phyloP scores from a whole-genome alignment of 2,329 filamentous ascomycete species.

The Pleurostoma richardsiae region DNA sequence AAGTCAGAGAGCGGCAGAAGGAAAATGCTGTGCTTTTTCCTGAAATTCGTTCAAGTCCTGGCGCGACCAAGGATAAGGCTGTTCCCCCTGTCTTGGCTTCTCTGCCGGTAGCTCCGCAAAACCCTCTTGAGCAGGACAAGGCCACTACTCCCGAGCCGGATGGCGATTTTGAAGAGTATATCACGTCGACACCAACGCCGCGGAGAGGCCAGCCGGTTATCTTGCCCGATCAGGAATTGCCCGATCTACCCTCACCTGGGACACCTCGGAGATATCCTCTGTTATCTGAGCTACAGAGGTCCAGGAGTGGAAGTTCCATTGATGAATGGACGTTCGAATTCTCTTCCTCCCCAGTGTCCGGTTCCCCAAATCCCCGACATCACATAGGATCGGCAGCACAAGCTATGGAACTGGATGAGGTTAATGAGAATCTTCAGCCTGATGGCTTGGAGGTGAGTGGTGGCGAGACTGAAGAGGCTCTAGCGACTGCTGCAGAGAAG shows the following conservation, averaged over 20 bases:
- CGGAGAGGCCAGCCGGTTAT: constrained; percentile 46
- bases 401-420: constrained; percentile 11
- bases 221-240: constrained; percentile 40
- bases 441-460: constrained; percentile 8
- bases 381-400: constrained; percentile 16
- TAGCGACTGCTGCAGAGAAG: neutral
- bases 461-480: neutral
- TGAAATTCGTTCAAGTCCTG: constrained; percentile 55
- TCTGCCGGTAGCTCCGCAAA: constrained; percentile 2
- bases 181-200: constrained; percentile 57
- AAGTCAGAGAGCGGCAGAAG: constrained; percentile 69
- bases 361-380: constrained; percentile 37
- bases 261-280: constrained; percentile 48
- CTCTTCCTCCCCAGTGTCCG: constrained; percentile 49
- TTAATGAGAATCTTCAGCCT: constrained; percentile 11
- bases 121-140: constrained; percentile 10
- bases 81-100: constrained; percentile 1
- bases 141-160: constrained; percentile 41
- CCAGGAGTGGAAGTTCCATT: constrained; percentile 31
- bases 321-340: constrained; percentile 42
- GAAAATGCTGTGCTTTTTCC: constrained; percentile 64
- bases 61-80: constrained; percentile 9
- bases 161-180: constrained; percentile 41
- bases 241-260: constrained; percentile 54
- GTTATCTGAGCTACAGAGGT: constrained; percentile 45